Percentiles rank a stretch among this genome's conserved stretches.
phyloP scores from a whole-genome alignment of 108 stramenopile genomes.

The Nitzschia sp. region DNA sequence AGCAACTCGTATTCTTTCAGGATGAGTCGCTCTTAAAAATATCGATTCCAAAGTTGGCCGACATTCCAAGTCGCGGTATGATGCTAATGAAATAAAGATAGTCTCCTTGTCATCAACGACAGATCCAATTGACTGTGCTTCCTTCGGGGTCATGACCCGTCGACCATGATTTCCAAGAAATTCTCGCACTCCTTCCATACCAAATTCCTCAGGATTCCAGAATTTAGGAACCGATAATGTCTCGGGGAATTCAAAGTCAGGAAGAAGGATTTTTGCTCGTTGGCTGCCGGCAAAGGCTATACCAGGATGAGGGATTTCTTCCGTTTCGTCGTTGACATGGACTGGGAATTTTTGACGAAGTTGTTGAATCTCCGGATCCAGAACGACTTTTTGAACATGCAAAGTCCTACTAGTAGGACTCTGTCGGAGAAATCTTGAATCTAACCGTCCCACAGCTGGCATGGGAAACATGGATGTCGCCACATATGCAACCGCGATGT shows the following conservation, averaged over 20 bases:
- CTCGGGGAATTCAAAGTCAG: neutral
- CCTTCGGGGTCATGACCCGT: slow-evolving; percentile 59
- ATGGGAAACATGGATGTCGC: neutral
- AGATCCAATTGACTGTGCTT: slow-evolving; percentile 63
- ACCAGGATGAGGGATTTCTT: slow-evolving; percentile 44
- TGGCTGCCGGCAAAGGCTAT: slow-evolving; percentile 6
- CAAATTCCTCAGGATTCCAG: slow-evolving; percentile 19
- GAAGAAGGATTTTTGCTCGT: neutral
- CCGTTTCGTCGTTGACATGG: slow-evolving; percentile 30
- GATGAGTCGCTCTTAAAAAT: slow-evolving; percentile 47
- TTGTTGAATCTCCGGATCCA: neutral
- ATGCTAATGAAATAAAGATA: slow-evolving; percentile 55
- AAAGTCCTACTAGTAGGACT: neutral
- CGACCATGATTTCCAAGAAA: slow-evolving; percentile 68
- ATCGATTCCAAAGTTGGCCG: slow-evolving; percentile 38
- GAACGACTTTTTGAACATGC: neutral
- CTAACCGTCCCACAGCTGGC: neutral
- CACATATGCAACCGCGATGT: neutral
- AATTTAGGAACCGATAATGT: slow-evolving; percentile 34
- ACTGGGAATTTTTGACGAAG: slow-evolving; percentile 44
- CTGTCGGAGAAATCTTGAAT: neutral
- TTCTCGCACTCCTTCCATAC: slow-evolving; percentile 42
- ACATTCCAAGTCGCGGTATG: slow-evolving; percentile 51
- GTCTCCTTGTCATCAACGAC: slow-evolving; percentile 24
- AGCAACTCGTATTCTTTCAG: slow-evolving; percentile 56